phyloP scores from a whole-genome alignment of 371 early-diverging fungal genomes.

The Mortierella sp. region DNA sequence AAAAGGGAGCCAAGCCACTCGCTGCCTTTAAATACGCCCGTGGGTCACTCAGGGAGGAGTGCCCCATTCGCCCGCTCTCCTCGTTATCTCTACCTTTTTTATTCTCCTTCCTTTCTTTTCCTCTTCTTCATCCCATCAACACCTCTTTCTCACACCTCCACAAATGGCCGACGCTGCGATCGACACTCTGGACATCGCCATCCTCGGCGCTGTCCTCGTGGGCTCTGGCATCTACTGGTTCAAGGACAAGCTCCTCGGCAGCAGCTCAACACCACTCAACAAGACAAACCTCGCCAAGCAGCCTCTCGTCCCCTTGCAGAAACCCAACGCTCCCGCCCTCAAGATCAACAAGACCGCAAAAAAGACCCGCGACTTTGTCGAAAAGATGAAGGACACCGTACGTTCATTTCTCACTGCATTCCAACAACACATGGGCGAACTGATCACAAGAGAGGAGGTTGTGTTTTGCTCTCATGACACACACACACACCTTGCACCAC shows the following conservation, averaged over 20 bases:
- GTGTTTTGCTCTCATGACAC: not conserved
- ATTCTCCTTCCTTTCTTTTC: not conserved
- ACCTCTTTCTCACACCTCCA: not conserved
- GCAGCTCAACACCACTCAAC: slow-evolving; percentile 6
- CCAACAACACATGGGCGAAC: not conserved
- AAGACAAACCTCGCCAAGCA: slow-evolving; percentile 16
- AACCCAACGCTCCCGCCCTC: slow-evolving; percentile 47
- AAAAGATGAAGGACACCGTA: slow-evolving; percentile 74
- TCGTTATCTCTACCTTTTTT: not conserved
- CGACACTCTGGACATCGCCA: slow-evolving; percentile 57
- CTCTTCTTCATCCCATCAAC: not conserved
- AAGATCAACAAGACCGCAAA: slow-evolving; percentile 54
- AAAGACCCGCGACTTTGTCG: slow-evolving; percentile 72
- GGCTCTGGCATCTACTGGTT: slow-evolving; percentile 59
- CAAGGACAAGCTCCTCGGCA: slow-evolving; percentile 54
- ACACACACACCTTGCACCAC: not conserved
- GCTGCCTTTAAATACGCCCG: not conserved
- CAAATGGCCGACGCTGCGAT: slow-evolving; percentile 55
- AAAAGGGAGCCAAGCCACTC: not conserved
- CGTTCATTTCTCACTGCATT: not conserved
- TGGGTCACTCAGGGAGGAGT: not conserved
- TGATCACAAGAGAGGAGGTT: not conserved
- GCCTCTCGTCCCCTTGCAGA: slow-evolving; percentile 51
- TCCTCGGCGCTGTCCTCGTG: slow-evolving; percentile 55
- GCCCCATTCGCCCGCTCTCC: not conserved